Evolutionary conservation across 2,329 filamentous ascomycete genomes (phyloP).

Genomic region (Lasiodiplodia theobromae): DNA sequence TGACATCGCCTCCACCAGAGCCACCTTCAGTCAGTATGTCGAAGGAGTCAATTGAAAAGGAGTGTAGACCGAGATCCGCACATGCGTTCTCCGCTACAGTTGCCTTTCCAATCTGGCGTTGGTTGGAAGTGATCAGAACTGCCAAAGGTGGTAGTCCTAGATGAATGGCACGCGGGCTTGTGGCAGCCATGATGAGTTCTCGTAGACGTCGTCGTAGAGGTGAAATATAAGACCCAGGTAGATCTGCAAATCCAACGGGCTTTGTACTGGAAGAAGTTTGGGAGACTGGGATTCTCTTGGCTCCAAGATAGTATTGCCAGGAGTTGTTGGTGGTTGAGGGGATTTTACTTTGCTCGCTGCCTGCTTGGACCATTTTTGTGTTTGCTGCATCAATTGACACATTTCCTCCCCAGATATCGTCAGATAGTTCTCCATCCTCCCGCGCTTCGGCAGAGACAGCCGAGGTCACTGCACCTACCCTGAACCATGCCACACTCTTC

Average conservation of each 20-base stretch:
- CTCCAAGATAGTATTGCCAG: conserved; percentile 90
- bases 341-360: conserved; percentile 81
- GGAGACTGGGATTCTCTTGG: conserved; percentile 69
- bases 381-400: conserved; percentile 85
- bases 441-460: conserved; percentile 59
- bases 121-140: conserved; percentile 87
- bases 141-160: conserved; percentile 87
- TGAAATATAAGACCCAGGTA: conserved; percentile 53
- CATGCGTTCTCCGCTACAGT: conserved; percentile 78
- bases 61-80: conserved; percentile 87
- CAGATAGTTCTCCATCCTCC: conserved; percentile 66
- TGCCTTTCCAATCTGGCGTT: conserved; percentile 93
- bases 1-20: conserved; percentile 86
- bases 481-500: conserved; percentile 83
- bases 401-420: conserved; percentile 83
- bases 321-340: conserved; percentile 77
- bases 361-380: conserved; percentile 90
- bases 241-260: conserved; percentile 58
- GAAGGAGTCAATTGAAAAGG: conserved; percentile 87
- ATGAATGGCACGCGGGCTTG: conserved; percentile 84
- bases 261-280: conserved; percentile 62
- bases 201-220: conserved; percentile 69
- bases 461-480: conserved; percentile 74
- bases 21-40: conserved; percentile 93
- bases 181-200: conserved; percentile 86